Evolutionary conservation across 768 basidiomycete species (phyloP).

Genomic region (Calocybe indica): DNA sequence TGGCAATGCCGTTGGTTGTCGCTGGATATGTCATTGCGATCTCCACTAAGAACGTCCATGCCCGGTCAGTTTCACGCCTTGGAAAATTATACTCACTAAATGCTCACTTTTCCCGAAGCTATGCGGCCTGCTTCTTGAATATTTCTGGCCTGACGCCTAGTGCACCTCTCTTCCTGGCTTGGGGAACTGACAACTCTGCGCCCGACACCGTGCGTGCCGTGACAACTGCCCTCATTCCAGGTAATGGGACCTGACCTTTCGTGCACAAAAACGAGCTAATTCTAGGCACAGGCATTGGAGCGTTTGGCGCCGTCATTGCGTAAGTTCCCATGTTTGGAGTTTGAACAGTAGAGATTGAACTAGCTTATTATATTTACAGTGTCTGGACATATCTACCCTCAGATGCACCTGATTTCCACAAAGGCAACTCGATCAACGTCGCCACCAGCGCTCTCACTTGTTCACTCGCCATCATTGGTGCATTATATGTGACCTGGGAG

Average conservation of each 20-base stretch:
- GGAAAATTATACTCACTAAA: not conserved
- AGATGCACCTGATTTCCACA: slow-evolving; percentile 35
- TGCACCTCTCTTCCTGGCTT: slow-evolving; percentile 32
- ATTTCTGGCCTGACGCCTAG: slow-evolving; percentile 27
- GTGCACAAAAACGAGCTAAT: not conserved
- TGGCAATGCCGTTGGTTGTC: slow-evolving; percentile 25
- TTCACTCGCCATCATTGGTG: slow-evolving; percentile 21
- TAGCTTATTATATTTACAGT: slow-evolving; percentile 10
- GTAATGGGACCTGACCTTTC: slow-evolving; percentile 9
- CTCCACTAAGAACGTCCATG: slow-evolving; percentile 29
- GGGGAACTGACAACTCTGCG: slow-evolving; percentile 39
- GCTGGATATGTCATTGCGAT: slow-evolving; percentile 34
- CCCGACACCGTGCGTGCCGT: slow-evolving; percentile 39
- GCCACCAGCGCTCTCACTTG: slow-evolving; percentile 22
- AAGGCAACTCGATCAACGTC: slow-evolving; percentile 35
- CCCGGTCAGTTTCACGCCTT: slow-evolving; percentile 11
- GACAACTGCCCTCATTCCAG: slow-evolving; percentile 32
- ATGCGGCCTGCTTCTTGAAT: slow-evolving; percentile 37
- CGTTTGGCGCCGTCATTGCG: slow-evolving; percentile 35
- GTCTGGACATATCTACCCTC: slow-evolving; percentile 37
- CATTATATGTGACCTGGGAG: slow-evolving; percentile 29
- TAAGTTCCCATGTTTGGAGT: slow-evolving; percentile 12
- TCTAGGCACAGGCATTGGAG: slow-evolving; percentile 27
- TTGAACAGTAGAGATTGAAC: not conserved
- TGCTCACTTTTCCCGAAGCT: slow-evolving; percentile 14